Base-by-base conservation (phyloP, 306 rosid genomes). In the Inga oerstediana region DNA sequence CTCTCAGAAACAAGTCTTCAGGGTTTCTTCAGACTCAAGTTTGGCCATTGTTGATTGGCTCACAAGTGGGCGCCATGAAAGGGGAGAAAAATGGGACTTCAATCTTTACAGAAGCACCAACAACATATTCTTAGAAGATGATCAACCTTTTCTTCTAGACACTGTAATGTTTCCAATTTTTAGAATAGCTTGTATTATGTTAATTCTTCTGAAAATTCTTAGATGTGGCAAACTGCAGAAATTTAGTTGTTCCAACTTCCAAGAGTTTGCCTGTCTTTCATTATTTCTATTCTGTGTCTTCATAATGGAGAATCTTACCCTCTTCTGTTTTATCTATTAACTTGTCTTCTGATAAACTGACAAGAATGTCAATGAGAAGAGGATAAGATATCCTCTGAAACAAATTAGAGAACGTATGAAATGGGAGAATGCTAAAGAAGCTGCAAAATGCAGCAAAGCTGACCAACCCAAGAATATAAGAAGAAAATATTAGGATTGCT, bases 31-130 rank as follows among this genome's bases (percentile, higher is more conserved):
- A 12, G 90, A 89, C 85, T 92, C 99, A 70, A 96, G 85, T 90
- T 85, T 96, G 92, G 91, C 91, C 80, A 54, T 96, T 86, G 98
- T 96, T 81, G 99, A 96, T 91, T 93, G 99, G 99, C 84, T 96
- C 77, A 96, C 99, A 32, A 93, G 99, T 78, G 98, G 99, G 51
- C 98, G 98, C 77, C 97, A 91, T 79, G 96, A 91, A 82, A 89
- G 89, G 72, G 99, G 99, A 79, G 99, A 96, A 88, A 91, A 82
- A 73, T 96, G 99, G 99, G 97, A 93, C 72, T 93, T 96, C 79
- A 90, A 96, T 89, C 85, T 91, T 41, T 93, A 93, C 72, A 89
- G 86, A 89, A 96, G 97, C 86, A 86, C 89, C 74, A 96, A 96
- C 76, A 89, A 91, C 77, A 91, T 96, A 81, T 86, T 86, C 84